Conservation (phyloP, 2,329 filamentous ascomycete species). For the Colletotrichum trifolii region DNA sequence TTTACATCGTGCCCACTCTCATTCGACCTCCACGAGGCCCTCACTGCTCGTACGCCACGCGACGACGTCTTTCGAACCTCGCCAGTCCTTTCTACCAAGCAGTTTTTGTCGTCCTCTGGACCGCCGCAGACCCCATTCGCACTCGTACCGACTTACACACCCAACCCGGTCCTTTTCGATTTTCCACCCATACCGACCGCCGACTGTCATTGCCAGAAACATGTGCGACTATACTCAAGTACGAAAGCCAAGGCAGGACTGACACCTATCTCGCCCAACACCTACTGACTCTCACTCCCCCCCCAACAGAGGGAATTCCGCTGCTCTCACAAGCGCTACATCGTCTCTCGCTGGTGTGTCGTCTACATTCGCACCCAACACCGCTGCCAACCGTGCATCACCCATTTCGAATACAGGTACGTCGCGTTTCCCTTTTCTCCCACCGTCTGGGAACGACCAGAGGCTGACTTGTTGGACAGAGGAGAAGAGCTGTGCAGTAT, state of each 20-base stretch:
- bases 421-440: constrained; percentile 2
- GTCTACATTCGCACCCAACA: constrained; percentile 58
- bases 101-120: too few species aligned
- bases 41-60: too few species aligned
- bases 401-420: constrained; percentile 59
- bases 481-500: constrained; percentile 59
- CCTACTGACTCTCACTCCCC: constrained; percentile 24
- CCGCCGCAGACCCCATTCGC: too few species aligned
- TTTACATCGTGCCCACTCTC: too few species aligned
- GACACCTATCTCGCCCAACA: neutral
- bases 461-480: constrained; percentile 42
- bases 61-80: too few species aligned
- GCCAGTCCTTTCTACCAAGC: too few species aligned
- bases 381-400: constrained; percentile 55
- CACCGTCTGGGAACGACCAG: neutral
- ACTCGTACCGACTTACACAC: constrained; percentile 9
- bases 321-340: constrained; percentile 63
- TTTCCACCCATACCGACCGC: neutral
- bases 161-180: neutral
- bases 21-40: too few species aligned
- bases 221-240: constrained; percentile 66
- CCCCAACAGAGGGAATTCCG: constrained; percentile 59
- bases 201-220: constrained; percentile 34
- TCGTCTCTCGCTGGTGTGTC: constrained; percentile 56
- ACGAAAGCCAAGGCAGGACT: constrained; percentile 12